phyloP scores from a whole-genome alignment of 208 protist species.

The Trypanosoma boissoni region DNA sequence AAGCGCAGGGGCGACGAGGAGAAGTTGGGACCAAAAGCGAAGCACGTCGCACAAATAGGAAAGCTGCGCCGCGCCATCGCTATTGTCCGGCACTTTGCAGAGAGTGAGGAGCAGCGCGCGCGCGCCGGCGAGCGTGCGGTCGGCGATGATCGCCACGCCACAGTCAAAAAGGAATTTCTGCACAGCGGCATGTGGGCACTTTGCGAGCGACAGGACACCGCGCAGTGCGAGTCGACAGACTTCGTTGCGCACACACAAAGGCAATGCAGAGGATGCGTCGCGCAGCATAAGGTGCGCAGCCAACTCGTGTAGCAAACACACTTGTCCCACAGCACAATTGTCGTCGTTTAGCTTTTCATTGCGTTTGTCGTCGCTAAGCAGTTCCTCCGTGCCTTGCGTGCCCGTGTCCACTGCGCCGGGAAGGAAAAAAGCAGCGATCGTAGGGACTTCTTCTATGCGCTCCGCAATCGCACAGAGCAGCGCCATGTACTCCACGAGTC shows the following conservation, averaged over 20 bases:
- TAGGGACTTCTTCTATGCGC: slow-evolving; percentile 56
- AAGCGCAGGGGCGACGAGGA: slow-evolving; percentile 39
- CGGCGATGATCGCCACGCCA: slow-evolving; percentile 25
- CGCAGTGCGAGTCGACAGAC: slow-evolving; percentile 57
- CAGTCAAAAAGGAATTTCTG: slow-evolving; percentile 28
- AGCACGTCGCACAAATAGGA: slow-evolving; percentile 55
- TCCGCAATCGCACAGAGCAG: slow-evolving; percentile 64
- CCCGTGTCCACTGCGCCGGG: neutral
- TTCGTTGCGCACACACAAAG: slow-evolving; percentile 43
- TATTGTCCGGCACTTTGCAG: slow-evolving; percentile 77
- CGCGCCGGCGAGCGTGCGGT: slow-evolving; percentile 35
- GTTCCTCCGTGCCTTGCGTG: neutral
- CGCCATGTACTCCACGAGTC: slow-evolving; percentile 43
- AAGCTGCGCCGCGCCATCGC: slow-evolving; percentile 54
- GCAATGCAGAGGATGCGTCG: slow-evolving; percentile 35
- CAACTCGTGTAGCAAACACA: slow-evolving; percentile 41
- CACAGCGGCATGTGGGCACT: slow-evolving; percentile 60
- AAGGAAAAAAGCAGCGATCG: slow-evolving; percentile 52
- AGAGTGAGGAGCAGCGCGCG: slow-evolving; percentile 64
- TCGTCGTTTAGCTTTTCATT: neutral
- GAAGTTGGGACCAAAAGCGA: slow-evolving; percentile 57
- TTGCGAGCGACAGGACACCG: slow-evolving; percentile 62
- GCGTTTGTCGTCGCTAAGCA: too few species aligned
- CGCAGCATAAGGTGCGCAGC: slow-evolving; percentile 51
- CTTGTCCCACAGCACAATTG: neutral